Percentiles rank a stretch among this genome's conserved stretches.
phyloP scores from a whole-genome alignment of 176 grass and related monocot genomes.

The Triticum monococcum region DNA sequence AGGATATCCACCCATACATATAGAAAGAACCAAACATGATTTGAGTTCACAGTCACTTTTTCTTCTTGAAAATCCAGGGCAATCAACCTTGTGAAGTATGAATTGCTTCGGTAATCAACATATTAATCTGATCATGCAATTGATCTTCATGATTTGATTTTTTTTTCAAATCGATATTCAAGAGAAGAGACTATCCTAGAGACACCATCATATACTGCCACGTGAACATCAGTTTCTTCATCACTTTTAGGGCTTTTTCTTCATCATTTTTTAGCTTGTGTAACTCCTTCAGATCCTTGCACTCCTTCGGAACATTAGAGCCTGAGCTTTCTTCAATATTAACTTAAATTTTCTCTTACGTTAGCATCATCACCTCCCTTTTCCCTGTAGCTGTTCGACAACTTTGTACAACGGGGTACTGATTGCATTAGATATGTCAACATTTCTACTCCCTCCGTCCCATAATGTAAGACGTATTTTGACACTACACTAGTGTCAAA shows the following conservation, averaged over 20 bases:
- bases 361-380: slow-evolving; percentile 41
- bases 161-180: no score
- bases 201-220: slow-evolving; percentile 16
- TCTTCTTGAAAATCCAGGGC: neutral
- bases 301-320: slow-evolving; percentile 48
- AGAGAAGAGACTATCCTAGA: no score
- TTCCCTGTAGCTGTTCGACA: slow-evolving; percentile 58
- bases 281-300: slow-evolving; percentile 36
- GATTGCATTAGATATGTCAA: slow-evolving; percentile 59
- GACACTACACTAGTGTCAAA: no score
- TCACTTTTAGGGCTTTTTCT: neutral
- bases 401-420: slow-evolving; percentile 65
- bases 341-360: slow-evolving; percentile 56
- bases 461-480: no score
- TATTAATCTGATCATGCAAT: no score
- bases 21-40: neutral
- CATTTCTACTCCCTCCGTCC: no score
- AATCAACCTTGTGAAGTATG: neutral
- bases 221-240: slow-evolving; percentile 38
- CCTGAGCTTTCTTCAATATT: slow-evolving; percentile 40
- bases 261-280: slow-evolving; percentile 34
- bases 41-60: neutral
- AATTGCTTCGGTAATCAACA: neutral
- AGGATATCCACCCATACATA: neutral
- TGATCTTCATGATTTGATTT: no score